Evolutionary conservation across 1,284 basidiomycete species (phyloP).

Genomic region (Ganoderma multipileum): DNA sequence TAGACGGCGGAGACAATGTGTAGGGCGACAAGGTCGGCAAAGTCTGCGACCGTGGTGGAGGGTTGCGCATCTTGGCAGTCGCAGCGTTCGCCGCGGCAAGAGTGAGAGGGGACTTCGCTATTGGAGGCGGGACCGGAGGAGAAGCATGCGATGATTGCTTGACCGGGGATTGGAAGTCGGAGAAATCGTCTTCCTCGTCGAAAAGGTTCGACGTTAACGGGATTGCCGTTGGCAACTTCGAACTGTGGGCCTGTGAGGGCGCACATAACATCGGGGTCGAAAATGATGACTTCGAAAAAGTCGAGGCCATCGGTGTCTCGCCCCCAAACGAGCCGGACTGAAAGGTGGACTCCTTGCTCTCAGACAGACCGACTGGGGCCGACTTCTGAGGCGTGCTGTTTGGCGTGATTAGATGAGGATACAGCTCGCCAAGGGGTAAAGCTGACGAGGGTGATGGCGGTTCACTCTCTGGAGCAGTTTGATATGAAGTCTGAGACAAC

Average conservation of each 20-base stretch:
- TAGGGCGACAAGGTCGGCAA: conserved; percentile 14
- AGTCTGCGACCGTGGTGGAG: conserved; percentile 9
- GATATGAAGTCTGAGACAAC: conserved; percentile 23
- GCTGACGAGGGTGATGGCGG: conserved; percentile 24
- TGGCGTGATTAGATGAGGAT: conserved; percentile 23
- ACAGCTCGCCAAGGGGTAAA: conserved; percentile 24
- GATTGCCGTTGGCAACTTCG: conserved; percentile 8
- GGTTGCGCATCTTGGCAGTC: not conserved
- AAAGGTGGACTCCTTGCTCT: conserved; percentile 5
- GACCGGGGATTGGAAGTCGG: conserved; percentile 39
- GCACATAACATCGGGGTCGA: conserved; percentile 7
- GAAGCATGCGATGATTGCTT: conserved; percentile 7
- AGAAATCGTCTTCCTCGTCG: conserved; percentile 41
- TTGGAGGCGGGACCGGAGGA: conserved; percentile 18
- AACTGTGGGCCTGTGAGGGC: not conserved
- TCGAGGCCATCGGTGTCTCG: conserved; percentile 19
- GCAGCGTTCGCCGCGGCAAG: conserved; percentile 6
- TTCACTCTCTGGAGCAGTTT: conserved; percentile 23
- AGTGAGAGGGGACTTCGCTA: conserved; percentile 26
- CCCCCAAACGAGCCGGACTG: not conserved
- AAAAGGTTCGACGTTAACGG: conserved; percentile 22
- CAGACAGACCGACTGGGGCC: conserved; percentile 15
- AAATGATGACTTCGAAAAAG: conserved; percentile 8
- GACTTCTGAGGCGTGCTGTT: conserved; percentile 20
- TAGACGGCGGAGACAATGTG: conserved; percentile 12